Percentiles rank a stretch among this genome's conserved stretches.
phyloP scores from a whole-genome alignment of 2,329 filamentous ascomycete genomes.

The Amauroascus niger region DNA sequence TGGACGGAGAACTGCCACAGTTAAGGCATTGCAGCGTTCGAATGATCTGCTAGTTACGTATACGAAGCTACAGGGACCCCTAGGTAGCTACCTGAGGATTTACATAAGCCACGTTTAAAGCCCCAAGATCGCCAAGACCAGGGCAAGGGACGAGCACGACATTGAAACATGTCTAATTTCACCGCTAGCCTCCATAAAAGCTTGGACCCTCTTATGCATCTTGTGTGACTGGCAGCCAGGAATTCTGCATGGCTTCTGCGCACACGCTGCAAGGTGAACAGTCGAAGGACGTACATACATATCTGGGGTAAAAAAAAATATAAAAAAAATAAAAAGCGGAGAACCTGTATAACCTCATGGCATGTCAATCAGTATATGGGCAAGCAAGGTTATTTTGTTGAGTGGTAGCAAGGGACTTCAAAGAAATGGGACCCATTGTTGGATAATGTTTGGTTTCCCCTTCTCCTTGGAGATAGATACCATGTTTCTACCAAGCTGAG shows the following conservation, averaged over 20 bases:
- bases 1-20: not conserved
- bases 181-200: not conserved
- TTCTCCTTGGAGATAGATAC: not conserved
- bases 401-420: too few species aligned
- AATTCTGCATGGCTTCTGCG: not conserved
- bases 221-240: not conserved
- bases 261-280: not conserved
- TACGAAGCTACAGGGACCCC: not conserved
- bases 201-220: not conserved
- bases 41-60: not conserved
- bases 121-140: not conserved
- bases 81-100: not conserved
- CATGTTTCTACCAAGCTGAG: not conserved
- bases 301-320: constrained; percentile 1
- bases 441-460: not conserved
- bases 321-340: too few species aligned
- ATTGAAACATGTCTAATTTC: constrained; percentile 9
- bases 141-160: not conserved
- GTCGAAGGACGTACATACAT: not conserved
- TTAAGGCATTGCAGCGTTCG: not conserved
- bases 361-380: not conserved
- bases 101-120: not conserved
- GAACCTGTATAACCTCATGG: not conserved
- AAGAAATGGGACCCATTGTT: not conserved
- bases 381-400: too few species aligned